Base-by-base conservation (phyloP, 2,329 filamentous ascomycete genomes). In the Myriosclerotinia curreyana region DNA sequence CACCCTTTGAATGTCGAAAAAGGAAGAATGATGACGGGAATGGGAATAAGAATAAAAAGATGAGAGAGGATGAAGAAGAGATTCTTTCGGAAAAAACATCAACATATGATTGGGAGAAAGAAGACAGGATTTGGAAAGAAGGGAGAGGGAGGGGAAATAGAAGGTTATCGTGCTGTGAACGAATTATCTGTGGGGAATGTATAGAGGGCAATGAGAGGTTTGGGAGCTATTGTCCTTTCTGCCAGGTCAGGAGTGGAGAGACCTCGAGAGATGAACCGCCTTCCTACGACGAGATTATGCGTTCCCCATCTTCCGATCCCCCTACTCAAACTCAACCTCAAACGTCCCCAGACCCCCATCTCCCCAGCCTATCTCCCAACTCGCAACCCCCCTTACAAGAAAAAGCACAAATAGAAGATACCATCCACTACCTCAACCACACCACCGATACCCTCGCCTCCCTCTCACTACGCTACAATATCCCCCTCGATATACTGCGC, bases 381-480 rank as follows among this genome's bases (percentile, higher is more conserved):
- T 42, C 31, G n/a, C 34, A 50, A 40, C 28, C 54, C 65, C 40
- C 20, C 40, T 42, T 17, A 31, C 28, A 31, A 31, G 28, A 4
- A 31, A 64, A 64, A 22, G 60, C 55, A 1, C 49, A 62, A 36
- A 62, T 79, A n/a, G 80, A 84, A 65, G 89, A 92, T 74, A 85
- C 86, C 3, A 78, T 93, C 17, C 91, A 95, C 75, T 92, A 92
- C 75, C 79, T 95, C 56, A 80, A 90, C 71, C 87, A 89, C 64
- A 77, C 79, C n/a, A 80, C 82, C 66, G 91, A 95, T 73, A 87
- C 82, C 12, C 77, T 94, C 68, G 71, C 79, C 25, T 89, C 88
- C 1, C 78, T 95, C 20, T 88, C 89, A 0, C 79, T 95, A 8
- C 83, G 85, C 31, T 95, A 95, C 73, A 80, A 81, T 54, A 86